Conservation (phyloP, 2,329 filamentous ascomycete genomes). For the Scytalidium sp. region DNA sequence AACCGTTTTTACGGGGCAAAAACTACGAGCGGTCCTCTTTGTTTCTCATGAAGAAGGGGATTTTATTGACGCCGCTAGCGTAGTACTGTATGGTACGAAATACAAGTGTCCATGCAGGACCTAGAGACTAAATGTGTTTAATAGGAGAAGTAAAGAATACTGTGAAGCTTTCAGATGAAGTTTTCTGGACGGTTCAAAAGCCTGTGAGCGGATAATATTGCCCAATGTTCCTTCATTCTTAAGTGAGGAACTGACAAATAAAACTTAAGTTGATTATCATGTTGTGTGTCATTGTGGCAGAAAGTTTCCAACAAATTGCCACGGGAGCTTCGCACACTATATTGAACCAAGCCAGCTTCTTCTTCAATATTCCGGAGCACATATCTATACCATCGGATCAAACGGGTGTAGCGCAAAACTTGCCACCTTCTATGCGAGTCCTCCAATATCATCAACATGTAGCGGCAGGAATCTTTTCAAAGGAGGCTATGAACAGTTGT, state of each 20-base stretch:
- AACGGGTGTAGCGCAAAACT: background rate
- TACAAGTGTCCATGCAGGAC: background rate
- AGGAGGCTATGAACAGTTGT: background rate
- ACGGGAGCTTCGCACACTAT: background rate
- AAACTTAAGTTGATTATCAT: background rate
- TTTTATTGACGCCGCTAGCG: background rate
- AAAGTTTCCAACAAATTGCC: background rate
- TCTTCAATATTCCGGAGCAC: conserved; percentile 4
- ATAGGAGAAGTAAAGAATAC: conserved; percentile 1
- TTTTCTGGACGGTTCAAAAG: background rate
- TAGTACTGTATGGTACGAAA: conserved; percentile 1
- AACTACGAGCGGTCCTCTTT: conserved; percentile 1
- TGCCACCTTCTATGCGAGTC: conserved; percentile 3
- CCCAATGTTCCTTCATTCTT: background rate
- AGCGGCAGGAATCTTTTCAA: background rate
- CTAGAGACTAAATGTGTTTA: background rate
- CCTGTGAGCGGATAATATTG: conserved; percentile 2
- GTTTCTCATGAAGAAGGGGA: conserved; percentile 2
- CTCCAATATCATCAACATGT: conserved; percentile 1
- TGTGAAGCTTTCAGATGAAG: background rate
- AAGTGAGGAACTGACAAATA: background rate
- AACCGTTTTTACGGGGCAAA: conserved; percentile 1
- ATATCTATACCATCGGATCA: conserved; percentile 1
- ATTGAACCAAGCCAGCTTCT: background rate
- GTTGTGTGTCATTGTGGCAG: conserved; percentile 2